phyloP scores from a whole-genome alignment of 768 basidiomycete species.

The Ephemerocybe angulata region DNA sequence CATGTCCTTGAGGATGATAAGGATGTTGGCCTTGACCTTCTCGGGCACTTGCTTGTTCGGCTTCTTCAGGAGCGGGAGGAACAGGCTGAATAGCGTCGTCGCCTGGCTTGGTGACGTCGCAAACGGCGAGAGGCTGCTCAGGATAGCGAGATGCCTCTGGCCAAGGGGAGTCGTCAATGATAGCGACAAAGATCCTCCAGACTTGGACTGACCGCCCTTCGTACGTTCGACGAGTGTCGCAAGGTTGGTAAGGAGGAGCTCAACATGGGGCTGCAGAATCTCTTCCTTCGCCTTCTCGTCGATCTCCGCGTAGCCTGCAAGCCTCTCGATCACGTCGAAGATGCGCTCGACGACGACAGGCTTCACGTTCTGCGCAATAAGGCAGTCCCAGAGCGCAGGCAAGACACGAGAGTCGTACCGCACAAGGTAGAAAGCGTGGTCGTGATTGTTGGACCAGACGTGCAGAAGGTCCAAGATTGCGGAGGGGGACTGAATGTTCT shows the following conservation, averaged over 20 bases:
- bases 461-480: slow-evolving; percentile 83
- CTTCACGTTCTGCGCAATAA: slow-evolving; percentile 83
- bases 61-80: slow-evolving; percentile 77
- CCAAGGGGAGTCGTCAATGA: slow-evolving; percentile 59
- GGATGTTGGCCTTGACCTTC: slow-evolving; percentile 78
- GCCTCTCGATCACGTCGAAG: slow-evolving; percentile 78
- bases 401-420: slow-evolving; percentile 65
- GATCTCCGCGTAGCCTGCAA: slow-evolving; percentile 54
- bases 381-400: slow-evolving; percentile 76
- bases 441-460: slow-evolving; percentile 61
- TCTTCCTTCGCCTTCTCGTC: slow-evolving; percentile 46
- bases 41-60: slow-evolving; percentile 76
- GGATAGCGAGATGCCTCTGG: slow-evolving; percentile 77
- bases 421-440: slow-evolving; percentile 62
- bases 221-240: slow-evolving; percentile 63
- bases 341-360: slow-evolving; percentile 74
- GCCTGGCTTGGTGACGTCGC: slow-evolving; percentile 71
- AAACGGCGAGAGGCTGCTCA: slow-evolving; percentile 77
- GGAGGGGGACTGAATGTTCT: slow-evolving; percentile 91
- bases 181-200: slow-evolving; percentile 3
- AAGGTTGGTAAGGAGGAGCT: slow-evolving; percentile 67
- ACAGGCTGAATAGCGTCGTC: slow-evolving; percentile 62
- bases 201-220: slow-evolving; percentile 26
- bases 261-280: slow-evolving; percentile 68
- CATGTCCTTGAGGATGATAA: slow-evolving; percentile 65